phyloP scores from a whole-genome alignment of 1,139 yeast genomes.

The Pichia sp. region DNA sequence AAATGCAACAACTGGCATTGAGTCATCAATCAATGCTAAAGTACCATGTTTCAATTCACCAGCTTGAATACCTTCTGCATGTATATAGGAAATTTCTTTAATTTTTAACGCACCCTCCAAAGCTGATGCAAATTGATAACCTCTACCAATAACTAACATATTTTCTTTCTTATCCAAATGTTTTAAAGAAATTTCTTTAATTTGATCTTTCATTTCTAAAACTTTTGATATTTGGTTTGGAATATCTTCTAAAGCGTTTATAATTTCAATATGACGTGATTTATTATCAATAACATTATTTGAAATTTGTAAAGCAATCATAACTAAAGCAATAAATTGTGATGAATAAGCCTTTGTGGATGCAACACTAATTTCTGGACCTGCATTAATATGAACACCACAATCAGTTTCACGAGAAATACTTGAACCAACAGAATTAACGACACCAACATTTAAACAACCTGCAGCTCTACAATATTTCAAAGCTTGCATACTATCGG shows the following conservation, averaged over 20 bases:
- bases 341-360: conserved; percentile 99
- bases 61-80: conserved; percentile 97
- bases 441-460: conserved; percentile 95
- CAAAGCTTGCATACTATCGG: conserved; percentile 94
- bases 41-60: conserved; percentile 99
- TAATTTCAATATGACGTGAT: conserved; percentile 76
- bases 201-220: conserved; percentile 62
- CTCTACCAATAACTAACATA: conserved; percentile 88
- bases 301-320: conserved; percentile 91
- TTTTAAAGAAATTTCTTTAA: conserved; percentile 68
- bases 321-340: conserved; percentile 92
- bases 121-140: conserved; percentile 95
- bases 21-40: conserved; percentile 90
- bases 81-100: conserved; percentile 98
- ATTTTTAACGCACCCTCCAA: conserved; percentile 97
- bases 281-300: conserved; percentile 80
- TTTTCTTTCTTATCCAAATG: conserved; percentile 78
- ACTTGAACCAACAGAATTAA: conserved; percentile 91
- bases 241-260: conserved; percentile 75
- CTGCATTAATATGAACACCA: conserved; percentile 99
- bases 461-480: conserved; percentile 97
- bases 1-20: conserved; percentile 88
- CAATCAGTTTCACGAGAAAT: conserved; percentile 97
- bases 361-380: conserved; percentile 99
- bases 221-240: conserved; percentile 83